These are phyloP conservation scores for Ophiostoma quercus DNA, from an alignment of 2,329 filamentous ascomycete species.

Conservation along the genomic window DNA sequence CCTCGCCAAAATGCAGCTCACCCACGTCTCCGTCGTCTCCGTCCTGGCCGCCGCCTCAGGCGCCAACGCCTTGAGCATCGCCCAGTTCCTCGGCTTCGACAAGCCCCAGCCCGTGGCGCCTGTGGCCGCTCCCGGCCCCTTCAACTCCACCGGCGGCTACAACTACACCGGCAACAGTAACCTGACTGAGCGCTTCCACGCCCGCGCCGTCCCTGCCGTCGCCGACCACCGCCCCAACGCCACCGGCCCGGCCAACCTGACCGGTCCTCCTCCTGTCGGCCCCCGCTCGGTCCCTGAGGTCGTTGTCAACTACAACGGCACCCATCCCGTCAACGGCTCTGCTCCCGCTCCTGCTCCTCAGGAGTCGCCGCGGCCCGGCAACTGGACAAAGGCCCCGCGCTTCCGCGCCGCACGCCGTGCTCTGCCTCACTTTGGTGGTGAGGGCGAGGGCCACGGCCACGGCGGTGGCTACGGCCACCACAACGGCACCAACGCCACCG, in stretches of 20 bases:
- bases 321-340: neutral
- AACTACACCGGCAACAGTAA: neutral
- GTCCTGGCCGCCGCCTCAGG: conserved; percentile 4
- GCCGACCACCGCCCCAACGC: neutral
- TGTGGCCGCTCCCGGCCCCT: neutral
- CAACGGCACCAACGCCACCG: neutral
- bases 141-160: neutral
- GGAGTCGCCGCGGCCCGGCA: neutral
- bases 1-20: neutral
- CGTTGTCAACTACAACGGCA: neutral
- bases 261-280: neutral
- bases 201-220: neutral
- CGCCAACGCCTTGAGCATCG: neutral
- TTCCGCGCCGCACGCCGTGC: neutral
- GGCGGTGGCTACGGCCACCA: neutral
- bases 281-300: conserved; percentile 1
- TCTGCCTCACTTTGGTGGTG: neutral
- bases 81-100: neutral
- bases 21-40: neutral
- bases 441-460: neutral
- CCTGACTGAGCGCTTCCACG: neutral
- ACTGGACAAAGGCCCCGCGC: conserved; percentile 1
- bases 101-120: neutral
- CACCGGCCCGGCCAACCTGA: neutral
- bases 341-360: too few species aligned